Conservation (phyloP, 495 filamentous ascomycete genomes). For the Xylaria curta region DNA sequence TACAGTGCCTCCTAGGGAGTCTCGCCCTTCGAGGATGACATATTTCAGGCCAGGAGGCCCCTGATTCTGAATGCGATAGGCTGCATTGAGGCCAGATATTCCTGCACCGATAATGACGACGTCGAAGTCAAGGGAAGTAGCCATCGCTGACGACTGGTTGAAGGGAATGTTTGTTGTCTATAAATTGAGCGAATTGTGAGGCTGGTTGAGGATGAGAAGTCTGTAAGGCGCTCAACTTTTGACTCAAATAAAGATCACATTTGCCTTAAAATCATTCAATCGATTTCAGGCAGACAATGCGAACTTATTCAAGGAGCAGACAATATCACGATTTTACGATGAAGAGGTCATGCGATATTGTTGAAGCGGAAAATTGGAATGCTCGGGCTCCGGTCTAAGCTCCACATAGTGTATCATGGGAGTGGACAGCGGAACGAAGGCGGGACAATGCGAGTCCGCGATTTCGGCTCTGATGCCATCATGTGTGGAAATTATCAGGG, state of each 20-base stretch:
- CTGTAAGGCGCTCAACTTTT: not conserved
- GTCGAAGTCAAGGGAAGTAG: conserved; percentile 49
- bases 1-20: conserved; percentile 65
- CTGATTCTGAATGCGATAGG: conserved; percentile 68
- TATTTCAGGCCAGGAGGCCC: conserved; percentile 59
- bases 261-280: not conserved
- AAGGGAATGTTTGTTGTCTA: not conserved
- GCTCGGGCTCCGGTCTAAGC: not conserved
- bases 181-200: not conserved
- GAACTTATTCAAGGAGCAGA: not conserved
- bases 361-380: not conserved
- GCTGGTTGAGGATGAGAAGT: not conserved
- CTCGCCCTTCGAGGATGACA: conserved; percentile 67
- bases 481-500: not conserved
- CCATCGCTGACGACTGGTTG: not conserved
- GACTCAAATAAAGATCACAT: not conserved
- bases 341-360: not conserved
- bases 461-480: not conserved
- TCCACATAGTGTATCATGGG: not conserved
- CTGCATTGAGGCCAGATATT: conserved; percentile 78
- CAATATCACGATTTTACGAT: not conserved
- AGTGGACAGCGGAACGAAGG: not conserved
- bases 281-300: not conserved
- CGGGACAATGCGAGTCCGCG: not conserved
- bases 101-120: conserved; percentile 76